Base-by-base conservation (phyloP, 2,329 filamentous ascomycete genomes). In the Aspergillus ustus region DNA sequence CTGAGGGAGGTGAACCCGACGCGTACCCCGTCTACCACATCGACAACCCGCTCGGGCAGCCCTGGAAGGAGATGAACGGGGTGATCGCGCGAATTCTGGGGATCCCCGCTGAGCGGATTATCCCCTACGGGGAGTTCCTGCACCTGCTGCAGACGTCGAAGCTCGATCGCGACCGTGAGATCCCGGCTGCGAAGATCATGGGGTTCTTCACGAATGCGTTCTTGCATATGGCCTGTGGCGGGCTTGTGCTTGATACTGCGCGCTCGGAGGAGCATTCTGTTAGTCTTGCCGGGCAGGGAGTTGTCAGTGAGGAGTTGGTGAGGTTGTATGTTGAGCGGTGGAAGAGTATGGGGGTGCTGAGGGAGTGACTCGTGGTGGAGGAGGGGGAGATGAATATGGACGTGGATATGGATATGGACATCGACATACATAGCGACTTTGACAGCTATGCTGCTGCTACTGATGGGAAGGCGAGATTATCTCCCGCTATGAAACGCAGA, bases 161-260 rank as follows among this genome's bases (percentile, higher is more conserved):
- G 2, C n/a, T 58, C 3, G 57, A 57, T 11, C 61, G 66, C 0
- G 61, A 67, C 13, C 60, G 55, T 2, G 66, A 75, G 13, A 77
- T 75, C 34, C 75, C 75, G 3, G 73, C 75, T 1, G 52, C 61
- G 2, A 62, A 58, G 52, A 48, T 75, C 34, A 51, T 75, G 6
- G 73, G 72, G 6, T 76, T 77, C 56, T 63, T 76, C 28, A 67
- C 70, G 17, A 59, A 63, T 6, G 63, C 75, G 29, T 77, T 72
- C 29, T n/a, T 72, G 28, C 73, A 78, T 20, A 83, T 83, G 81
- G 76, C 77, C 0, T 82, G 80, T 64, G 81, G 81, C 4, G 79
- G 78, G 0, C 57, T 83, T 3, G 25, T 83, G 0, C 49, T 83
- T 34, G 79, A 75, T 53, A 78, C 75, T 1, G 61, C 64, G n/a